Evolutionary conservation across 805 yeast genomes (phyloP).

Genomic region (Wickerhamiella parazyma): DNA sequence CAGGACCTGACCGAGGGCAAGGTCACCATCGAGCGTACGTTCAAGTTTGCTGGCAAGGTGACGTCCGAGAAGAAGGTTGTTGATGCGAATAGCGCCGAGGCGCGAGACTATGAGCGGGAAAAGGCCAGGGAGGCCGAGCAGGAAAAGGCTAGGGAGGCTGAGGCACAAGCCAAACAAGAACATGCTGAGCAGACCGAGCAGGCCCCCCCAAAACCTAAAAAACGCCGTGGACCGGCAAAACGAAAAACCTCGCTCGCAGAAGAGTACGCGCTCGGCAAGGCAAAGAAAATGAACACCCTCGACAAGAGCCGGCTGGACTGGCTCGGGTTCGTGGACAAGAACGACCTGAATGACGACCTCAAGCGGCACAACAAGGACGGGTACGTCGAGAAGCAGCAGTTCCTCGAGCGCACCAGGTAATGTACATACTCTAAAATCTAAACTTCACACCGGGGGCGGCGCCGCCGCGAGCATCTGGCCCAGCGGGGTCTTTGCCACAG

Average conservation of each 20-base stretch:
- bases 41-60: constrained; percentile 80
- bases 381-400: constrained; percentile 80
- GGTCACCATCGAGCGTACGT: constrained; percentile 60
- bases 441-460: constrained; percentile 3
- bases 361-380: constrained; percentile 76
- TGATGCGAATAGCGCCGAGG: constrained; percentile 68
- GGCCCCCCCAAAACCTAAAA: constrained; percentile 2
- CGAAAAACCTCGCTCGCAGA: constrained; percentile 66
- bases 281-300: constrained; percentile 73
- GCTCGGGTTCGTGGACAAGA: constrained; percentile 84
- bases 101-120: constrained; percentile 49
- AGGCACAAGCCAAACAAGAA: no score
- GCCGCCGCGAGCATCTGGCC: constrained; percentile 31
- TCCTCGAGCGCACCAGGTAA: constrained; percentile 31
- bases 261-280: constrained; percentile 53
- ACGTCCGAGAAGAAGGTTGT: constrained; percentile 70
- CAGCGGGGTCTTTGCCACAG: constrained; percentile 37
- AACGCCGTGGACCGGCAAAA: constrained; percentile 30
- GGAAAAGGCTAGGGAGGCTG: constrained; percentile 10
- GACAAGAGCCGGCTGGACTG: constrained; percentile 91
- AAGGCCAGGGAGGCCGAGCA: constrained; percentile 17
- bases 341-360: constrained; percentile 73
- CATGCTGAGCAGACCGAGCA: not conserved
- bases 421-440: not conserved
- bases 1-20: constrained; percentile 31